A percentile compares a stretch with the other conserved stretches of the same genome.
Evolutionary conservation across 2,329 filamentous ascomycete genomes (phyloP).

Genomic region (Ilyonectria sp.): DNA sequence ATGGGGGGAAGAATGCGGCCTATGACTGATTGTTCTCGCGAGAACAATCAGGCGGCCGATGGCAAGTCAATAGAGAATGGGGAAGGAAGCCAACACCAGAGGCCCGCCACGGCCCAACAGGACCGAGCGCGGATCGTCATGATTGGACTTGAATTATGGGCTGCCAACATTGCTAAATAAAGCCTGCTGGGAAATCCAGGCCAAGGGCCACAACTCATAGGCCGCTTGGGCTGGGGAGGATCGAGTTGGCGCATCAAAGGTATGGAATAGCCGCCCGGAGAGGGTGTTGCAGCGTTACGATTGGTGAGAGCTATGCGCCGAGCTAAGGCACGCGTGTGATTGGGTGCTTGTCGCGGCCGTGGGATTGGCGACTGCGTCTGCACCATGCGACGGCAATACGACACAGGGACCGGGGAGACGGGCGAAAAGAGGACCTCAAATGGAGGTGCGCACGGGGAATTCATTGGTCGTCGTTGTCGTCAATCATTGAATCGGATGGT

Average conservation of each 20-base stretch:
- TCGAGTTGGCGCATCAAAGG: conserved; percentile 46
- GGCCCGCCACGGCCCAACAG: conserved; percentile 37
- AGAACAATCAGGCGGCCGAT: conserved; percentile 14
- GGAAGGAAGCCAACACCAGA: conserved; percentile 16
- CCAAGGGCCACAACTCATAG: conserved; percentile 43
- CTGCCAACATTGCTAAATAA: conserved; percentile 48
- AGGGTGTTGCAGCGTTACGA: conserved; percentile 38
- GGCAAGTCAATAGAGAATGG: conserved; percentile 14
- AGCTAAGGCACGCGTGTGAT: conserved; percentile 41
- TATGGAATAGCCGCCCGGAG: conserved; percentile 59
- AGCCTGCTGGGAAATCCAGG: conserved; percentile 36
- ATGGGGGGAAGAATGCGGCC: conserved; percentile 12
- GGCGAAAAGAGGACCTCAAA: conserved; percentile 26
- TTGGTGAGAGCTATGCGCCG: conserved; percentile 52
- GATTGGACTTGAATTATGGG: conserved; percentile 43
- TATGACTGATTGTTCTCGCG: conserved; percentile 15
- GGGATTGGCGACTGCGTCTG: conserved; percentile 47
- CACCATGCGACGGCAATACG: conserved; percentile 34
- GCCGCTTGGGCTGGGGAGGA: conserved; percentile 40
- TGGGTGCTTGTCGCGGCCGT: conserved; percentile 46
- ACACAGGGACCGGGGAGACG: conserved; percentile 39
- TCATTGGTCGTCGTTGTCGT: conserved; percentile 33
- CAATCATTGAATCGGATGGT: conserved; percentile 28
- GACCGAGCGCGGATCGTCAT: conserved; percentile 37
- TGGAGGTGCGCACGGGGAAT: conserved; percentile 28